phyloP scores from a whole-genome alignment of 306 rosid species.

The Quercus bicolor region DNA sequence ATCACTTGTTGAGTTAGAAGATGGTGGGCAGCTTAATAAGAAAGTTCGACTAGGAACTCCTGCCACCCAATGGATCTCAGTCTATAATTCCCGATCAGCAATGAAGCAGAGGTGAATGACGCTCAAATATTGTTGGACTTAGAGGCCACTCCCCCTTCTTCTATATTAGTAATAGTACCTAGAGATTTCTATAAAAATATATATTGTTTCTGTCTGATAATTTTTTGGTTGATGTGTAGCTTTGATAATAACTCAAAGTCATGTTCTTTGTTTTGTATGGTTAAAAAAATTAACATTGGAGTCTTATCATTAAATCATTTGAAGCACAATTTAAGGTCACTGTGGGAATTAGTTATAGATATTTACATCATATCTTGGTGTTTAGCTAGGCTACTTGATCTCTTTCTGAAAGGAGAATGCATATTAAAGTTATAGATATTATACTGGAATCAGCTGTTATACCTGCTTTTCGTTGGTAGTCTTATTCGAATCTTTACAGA shows the following conservation, averaged over 20 bases:
- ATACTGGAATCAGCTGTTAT: neutral
- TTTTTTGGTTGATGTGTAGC: neutral
- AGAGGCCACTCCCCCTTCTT: neutral
- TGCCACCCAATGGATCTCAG: slow-evolving; percentile 94
- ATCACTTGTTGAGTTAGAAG: slow-evolving; percentile 69
- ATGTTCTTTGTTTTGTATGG: neutral
- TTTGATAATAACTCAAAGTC: neutral
- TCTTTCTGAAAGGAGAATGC: neutral
- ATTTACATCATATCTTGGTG: neutral
- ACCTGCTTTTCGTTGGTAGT: neutral
- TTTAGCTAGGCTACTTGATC: neutral
- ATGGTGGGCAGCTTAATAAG: slow-evolving; percentile 90
- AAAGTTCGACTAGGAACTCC: slow-evolving; percentile 85
- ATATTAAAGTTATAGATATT: neutral
- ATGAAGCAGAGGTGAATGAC: slow-evolving; percentile 85
- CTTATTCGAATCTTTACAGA: neutral
- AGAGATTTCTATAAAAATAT: neutral
- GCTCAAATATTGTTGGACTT: slow-evolving; percentile 1
- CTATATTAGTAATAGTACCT: neutral
- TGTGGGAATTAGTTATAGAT: neutral
- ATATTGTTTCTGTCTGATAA: neutral
- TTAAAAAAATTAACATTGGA: neutral
- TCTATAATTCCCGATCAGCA: slow-evolving; percentile 85
- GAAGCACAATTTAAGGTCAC: neutral
- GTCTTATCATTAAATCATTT: neutral